These are phyloP conservation scores for Euryodendron excelsum DNA, from an alignment of 148 eudicot species.

Conservation along the genomic window DNA sequence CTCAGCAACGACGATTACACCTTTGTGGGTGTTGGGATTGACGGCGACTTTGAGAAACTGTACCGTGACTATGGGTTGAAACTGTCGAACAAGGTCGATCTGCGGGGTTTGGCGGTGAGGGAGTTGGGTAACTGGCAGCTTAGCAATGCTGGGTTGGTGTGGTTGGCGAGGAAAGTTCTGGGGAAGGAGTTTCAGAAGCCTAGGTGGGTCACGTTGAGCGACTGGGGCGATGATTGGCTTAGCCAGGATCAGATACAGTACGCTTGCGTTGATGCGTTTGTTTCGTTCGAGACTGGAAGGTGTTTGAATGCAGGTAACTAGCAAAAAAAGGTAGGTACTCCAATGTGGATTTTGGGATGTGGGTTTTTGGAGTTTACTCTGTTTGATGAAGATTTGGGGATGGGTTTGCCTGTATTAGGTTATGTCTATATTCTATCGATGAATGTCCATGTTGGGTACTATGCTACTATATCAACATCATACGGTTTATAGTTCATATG, in stretches of 20 bases:
- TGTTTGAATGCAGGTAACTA: background rate
- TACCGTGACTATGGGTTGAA: background rate
- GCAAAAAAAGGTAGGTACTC: too few relatives aligned
- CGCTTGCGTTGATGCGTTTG: conserved; percentile 15
- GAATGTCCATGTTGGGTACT: background rate
- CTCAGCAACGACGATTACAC: background rate
- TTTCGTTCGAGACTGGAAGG: conserved; percentile 12
- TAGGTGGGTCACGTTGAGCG: background rate
- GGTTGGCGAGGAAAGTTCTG: conserved; percentile 1
- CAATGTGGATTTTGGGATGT: too few relatives aligned
- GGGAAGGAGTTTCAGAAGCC: conserved; percentile 15
- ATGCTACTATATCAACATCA: background rate
- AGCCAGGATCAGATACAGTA: conserved; percentile 13
- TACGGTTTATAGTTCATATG: background rate
- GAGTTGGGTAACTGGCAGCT: background rate
- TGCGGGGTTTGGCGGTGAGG: conserved; percentile 1
- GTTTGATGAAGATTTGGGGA: background rate
- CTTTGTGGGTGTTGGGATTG: conserved; percentile 15
- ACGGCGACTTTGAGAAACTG: conserved; percentile 3
- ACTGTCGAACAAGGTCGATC: background rate
- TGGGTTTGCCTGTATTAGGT: too few relatives aligned
- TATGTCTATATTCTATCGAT: too few relatives aligned
- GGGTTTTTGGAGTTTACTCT: background rate
- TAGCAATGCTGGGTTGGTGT: conserved; percentile 7
- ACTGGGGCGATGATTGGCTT: conserved; percentile 18